These are phyloP conservation scores for Cyberlindnera mrakii DNA, from an alignment of 805 yeast species.

Conservation along the genomic window DNA sequence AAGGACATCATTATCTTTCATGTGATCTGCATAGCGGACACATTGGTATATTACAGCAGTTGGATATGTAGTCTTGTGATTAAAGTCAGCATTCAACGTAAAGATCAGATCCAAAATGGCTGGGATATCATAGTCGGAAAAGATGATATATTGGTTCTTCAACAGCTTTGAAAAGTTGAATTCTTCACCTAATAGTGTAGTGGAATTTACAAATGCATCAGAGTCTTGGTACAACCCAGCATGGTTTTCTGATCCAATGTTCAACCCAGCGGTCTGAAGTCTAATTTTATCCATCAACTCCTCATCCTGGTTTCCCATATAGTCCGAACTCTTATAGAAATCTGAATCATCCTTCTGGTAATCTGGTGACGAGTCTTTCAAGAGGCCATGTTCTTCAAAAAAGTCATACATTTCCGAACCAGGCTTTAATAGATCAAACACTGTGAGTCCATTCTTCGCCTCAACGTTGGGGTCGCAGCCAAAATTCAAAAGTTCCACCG, in stretches of 20 bases:
- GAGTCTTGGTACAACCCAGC: constrained; percentile 20
- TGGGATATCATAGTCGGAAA: constrained; percentile 62
- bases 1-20: constrained; percentile 46
- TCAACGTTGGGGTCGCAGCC: constrained; percentile 52
- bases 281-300: constrained; percentile 28
- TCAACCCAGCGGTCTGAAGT: constrained; percentile 33
- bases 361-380: constrained; percentile 12
- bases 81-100: constrained; percentile 49
- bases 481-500: constrained; percentile 48
- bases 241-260: constrained; percentile 14
- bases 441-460: constrained; percentile 39
- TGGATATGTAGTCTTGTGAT: constrained; percentile 44
- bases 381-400: constrained; percentile 46
- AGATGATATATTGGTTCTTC: constrained; percentile 56
- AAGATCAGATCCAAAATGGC: constrained; percentile 63
- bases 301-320: constrained; percentile 25
- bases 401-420: constrained; percentile 53
- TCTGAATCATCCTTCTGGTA: constrained; percentile 2
- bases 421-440: constrained; percentile 51
- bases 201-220: constrained; percentile 10
- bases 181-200: constrained; percentile 20
- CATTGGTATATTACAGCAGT: constrained; percentile 68
- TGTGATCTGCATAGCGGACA: constrained; percentile 59
- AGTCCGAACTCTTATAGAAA: constrained; percentile 14
- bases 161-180: constrained; percentile 53